Conservation (phyloP, 805 yeast species). For the Kuraishia molischiana region DNA sequence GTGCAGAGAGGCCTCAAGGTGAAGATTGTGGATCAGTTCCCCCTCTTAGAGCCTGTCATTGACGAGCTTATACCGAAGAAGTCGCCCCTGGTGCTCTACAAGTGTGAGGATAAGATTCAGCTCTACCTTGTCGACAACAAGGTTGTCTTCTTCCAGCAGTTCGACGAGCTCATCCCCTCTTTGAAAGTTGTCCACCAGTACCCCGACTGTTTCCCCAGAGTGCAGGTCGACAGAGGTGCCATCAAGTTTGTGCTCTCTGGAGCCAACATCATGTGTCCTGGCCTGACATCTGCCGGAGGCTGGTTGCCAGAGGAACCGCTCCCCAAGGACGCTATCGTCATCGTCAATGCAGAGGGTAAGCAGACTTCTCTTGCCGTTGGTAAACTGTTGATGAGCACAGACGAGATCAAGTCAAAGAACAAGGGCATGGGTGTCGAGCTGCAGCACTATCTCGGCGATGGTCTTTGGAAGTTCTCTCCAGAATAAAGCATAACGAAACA, state of each 20-base stretch:
- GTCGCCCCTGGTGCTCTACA: conserved; percentile 66
- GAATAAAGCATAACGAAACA: conserved; percentile 20
- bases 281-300: conserved; percentile 82
- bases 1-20: conserved; percentile 84
- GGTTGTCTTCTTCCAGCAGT: conserved; percentile 72
- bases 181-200: conserved; percentile 69
- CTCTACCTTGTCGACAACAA: conserved; percentile 65
- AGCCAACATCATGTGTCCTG: conserved; percentile 96
- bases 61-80: conserved; percentile 86
- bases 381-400: conserved; percentile 77
- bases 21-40: conserved; percentile 65
- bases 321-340: conserved; percentile 62
- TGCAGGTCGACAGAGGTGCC: conserved; percentile 93
- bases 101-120: conserved; percentile 86
- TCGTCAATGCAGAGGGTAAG: conserved; percentile 87
- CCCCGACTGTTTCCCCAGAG: conserved; percentile 76
- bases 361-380: conserved; percentile 88
- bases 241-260: conserved; percentile 93
- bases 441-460: conserved; percentile 80
- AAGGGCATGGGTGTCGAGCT: conserved; percentile 88
- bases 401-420: conserved; percentile 72
- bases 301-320: conserved; percentile 64
- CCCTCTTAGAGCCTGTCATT: conserved; percentile 61
- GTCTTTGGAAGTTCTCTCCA: conserved; percentile 60
- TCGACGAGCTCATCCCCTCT: conserved; percentile 70